Evolutionary conservation across 495 filamentous ascomycete species (phyloP).

Genomic region (Aspergillus funiculosus): DNA sequence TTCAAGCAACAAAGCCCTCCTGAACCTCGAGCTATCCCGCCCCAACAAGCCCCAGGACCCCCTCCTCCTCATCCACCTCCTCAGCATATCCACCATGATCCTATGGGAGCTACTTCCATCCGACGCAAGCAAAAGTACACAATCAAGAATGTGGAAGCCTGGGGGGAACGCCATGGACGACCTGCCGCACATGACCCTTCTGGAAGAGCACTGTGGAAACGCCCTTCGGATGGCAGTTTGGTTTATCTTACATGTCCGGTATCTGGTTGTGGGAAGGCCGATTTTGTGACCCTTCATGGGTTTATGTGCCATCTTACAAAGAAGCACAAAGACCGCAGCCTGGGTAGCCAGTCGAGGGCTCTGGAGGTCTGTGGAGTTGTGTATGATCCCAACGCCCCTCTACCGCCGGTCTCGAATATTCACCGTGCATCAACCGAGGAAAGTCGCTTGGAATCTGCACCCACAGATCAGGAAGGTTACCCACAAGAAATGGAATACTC

Average conservation of each 20-base stretch:
- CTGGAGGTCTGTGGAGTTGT: constrained; percentile 44
- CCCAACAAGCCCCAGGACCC: constrained; percentile 26
- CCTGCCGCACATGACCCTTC: constrained; percentile 43
- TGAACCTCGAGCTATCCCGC: constrained; percentile 38
- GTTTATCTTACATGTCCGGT: constrained; percentile 46
- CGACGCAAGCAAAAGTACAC: constrained; percentile 48
- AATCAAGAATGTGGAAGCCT: constrained; percentile 47
- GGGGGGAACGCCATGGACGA: constrained; percentile 45
- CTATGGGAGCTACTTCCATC: constrained; percentile 28
- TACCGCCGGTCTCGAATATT: constrained; percentile 32
- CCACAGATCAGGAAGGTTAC: constrained; percentile 30
- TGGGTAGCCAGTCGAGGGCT: constrained; percentile 43
- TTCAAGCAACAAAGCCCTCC: constrained; percentile 47
- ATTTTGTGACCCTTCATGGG: constrained; percentile 44
- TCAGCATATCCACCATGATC: constrained; percentile 31
- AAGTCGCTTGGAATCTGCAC: constrained; percentile 29
- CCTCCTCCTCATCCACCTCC: constrained; percentile 22
- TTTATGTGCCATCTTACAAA: constrained; percentile 49
- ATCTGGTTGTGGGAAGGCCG: constrained; percentile 39
- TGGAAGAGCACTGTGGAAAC: constrained; percentile 42
- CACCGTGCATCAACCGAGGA: constrained; percentile 39
- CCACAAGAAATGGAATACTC: constrained; percentile 33
- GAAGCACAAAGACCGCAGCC: constrained; percentile 45
- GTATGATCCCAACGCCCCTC: constrained; percentile 39
- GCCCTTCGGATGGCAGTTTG: constrained; percentile 42